Evolutionary conservation across 2,329 filamentous ascomycete species (phyloP), one percentile per base, ranked within the genome.

Genomic region (Botrytis fragariae): DNA sequence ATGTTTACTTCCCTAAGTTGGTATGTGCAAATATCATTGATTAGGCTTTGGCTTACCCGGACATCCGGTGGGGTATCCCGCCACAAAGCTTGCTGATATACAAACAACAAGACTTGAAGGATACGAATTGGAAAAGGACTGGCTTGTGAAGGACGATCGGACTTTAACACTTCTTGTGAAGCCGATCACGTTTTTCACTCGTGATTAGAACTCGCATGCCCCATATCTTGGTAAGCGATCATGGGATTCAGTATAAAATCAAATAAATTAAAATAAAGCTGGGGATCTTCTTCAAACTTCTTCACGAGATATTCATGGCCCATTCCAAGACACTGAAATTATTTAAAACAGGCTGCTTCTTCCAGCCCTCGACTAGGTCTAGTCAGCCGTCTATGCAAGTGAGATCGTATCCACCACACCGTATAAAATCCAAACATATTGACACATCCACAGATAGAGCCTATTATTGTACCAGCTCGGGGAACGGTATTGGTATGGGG

Each of bases 11-110:
- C 9, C 64, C 18, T 20, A 29, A 67, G 42, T n/a, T 14, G 18
- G 37, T 32, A 68, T 32, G 37, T 42, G 12, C 65, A 68, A 72
- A 45, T 51, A 20, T 32, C 32, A 57, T 57, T 42, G 29, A 35
- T 22, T 32, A 18, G 44, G n/a, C 39, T 16, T 29, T 44, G 20
- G 25, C 29, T 29, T 35, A 12, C 39, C 68, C 70, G 70, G 70
- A 72, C 61, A 67, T 72, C 70, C 70, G 70, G 6, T 72, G 70
- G 70, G 70, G 70, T 35, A 54, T 67, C 32, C 70, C 48, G 61
- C 61, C 48, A 72, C 37, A 59, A 39, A 67, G 22, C n/a, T 37
- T 72, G 8, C 8, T 65, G 45, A 35, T 35, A 35, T 35, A 35
- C 32, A 35, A 35, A 35, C 18, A 57, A 35, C 18, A 25, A 18